Evolutionary conservation across 305 asterid species (phyloP), one percentile per base, ranked within the genome.

Genomic region (Stenogyne calaminthoides): DNA sequence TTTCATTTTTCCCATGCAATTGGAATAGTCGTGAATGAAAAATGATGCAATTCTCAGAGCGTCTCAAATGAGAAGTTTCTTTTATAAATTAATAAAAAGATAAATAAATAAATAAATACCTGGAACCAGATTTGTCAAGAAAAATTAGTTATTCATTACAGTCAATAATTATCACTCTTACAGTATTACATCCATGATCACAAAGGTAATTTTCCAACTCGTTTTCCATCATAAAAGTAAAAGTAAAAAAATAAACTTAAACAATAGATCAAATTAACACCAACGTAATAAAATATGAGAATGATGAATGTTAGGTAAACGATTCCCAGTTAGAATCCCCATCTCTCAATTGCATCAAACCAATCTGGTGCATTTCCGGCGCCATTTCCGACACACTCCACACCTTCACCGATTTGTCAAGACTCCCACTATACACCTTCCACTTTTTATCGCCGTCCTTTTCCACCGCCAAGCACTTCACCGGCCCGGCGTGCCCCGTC

Each of bases 391-490:
- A 64, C 20, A 88, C 90, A 37, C 84, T 86, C 95, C 95, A 88
- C 68, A 88, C 86, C 78, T 88, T 88, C 7, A 88, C 91, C 32
- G 89, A 84, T 15, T 84, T 86, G 64, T 88, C 94, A 12, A 88
- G 79, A 60, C 92, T 87, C 69, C 92, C 95, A 47, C 87, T 85
- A 15, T 89, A 87, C 6, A 85, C 81, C 61, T 81, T 72, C 84
- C 90, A 89, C 72, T 77, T 81, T 71, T 34, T 64, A 8, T 79
- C 78, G 2, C 71, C 56, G 67, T 65, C 66, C 34, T 85, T 89
- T 80, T 87, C 92, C 75, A 85, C 88, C 36, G 89, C 89, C 56
- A 88, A 68, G 42, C 95, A 88, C 79, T 88, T 88, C 18, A 88
- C 95, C 40, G 92, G 90, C 49, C 92, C 90, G 0, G 69, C 80